Conservation (phyloP, 148 eudicot species). For the Rhododendron molle region DNA sequence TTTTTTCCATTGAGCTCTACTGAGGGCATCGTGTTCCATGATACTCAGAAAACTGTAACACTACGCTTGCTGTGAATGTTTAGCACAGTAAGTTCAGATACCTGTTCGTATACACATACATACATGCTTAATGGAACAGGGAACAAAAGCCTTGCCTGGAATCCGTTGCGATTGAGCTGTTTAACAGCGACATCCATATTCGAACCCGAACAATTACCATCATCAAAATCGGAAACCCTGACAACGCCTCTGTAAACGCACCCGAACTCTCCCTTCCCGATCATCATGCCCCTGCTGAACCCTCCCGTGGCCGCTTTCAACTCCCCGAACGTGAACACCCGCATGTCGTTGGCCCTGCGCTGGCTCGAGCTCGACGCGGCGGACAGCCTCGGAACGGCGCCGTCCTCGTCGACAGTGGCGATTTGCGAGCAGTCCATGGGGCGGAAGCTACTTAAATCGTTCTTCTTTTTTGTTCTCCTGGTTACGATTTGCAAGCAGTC, state of each 20-base stretch:
- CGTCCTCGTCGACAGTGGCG: too few species aligned
- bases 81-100: too few species aligned
- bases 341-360: constrained; percentile 51
- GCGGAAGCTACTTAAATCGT: too few species aligned
- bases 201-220: not conserved
- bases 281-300: constrained; percentile 46
- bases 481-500: too few species aligned
- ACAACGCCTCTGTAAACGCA: constrained; percentile 59
- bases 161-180: constrained; percentile 86
- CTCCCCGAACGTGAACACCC: constrained; percentile 55
- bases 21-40: not conserved
- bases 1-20: not conserved
- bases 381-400: not conserved
- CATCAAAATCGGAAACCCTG: constrained; percentile 21
- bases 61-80: too few species aligned
- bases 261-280: constrained; percentile 94
- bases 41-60: not conserved
- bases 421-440: too few species aligned
- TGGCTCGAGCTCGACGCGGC: constrained; percentile 25
- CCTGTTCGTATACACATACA: too few species aligned
- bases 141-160: constrained; percentile 60
- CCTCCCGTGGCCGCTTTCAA: constrained; percentile 70
- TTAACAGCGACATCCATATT: constrained; percentile 78
- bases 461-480: too few species aligned
- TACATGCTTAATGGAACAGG: not conserved